These are phyloP conservation scores for Trichoderma polysporum DNA, from an alignment of 2,329 filamentous ascomycete genomes.

Conservation along the genomic window DNA sequence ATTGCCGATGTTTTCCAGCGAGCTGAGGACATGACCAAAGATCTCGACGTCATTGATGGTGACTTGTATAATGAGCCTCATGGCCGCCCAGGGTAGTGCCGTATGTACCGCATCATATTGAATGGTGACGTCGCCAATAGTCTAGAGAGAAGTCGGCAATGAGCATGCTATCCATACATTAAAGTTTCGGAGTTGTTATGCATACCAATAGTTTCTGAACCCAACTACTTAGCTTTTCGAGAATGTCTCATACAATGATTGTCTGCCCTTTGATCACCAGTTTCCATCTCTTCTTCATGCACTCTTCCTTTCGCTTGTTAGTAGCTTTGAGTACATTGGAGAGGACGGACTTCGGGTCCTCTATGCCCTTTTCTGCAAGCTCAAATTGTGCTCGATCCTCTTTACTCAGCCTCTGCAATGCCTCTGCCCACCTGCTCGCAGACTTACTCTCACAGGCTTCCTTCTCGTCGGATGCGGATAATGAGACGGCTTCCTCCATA, in stretches of 20 bases:
- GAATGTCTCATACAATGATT: background rate
- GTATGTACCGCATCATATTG: constrained; percentile 19
- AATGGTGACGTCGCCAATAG: constrained; percentile 18
- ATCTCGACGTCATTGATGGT: background rate
- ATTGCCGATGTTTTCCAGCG: constrained; percentile 2
- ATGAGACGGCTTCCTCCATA: background rate
- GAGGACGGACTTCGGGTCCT: background rate
- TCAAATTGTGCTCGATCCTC: constrained; percentile 3
- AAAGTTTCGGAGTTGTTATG: background rate
- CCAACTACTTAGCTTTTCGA: constrained; percentile 2
- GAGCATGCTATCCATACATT: background rate
- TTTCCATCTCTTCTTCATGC: constrained; percentile 6
- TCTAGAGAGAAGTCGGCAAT: background rate
- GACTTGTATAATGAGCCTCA: constrained; percentile 10
- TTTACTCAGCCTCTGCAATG: background rate
- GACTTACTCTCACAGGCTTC: background rate
- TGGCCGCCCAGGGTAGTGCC: constrained; percentile 23
- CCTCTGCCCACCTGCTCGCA: constrained; percentile 4
- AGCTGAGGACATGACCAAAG: constrained; percentile 5
- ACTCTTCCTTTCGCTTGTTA: constrained; percentile 4
- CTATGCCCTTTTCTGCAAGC: background rate
- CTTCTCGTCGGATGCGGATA: background rate
- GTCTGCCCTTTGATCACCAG: background rate
- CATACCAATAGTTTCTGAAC: constrained; percentile 8
- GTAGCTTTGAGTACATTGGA: background rate